Base-by-base conservation (phyloP, 495 filamentous ascomycete species). In the Penicillium cinerascens region DNA sequence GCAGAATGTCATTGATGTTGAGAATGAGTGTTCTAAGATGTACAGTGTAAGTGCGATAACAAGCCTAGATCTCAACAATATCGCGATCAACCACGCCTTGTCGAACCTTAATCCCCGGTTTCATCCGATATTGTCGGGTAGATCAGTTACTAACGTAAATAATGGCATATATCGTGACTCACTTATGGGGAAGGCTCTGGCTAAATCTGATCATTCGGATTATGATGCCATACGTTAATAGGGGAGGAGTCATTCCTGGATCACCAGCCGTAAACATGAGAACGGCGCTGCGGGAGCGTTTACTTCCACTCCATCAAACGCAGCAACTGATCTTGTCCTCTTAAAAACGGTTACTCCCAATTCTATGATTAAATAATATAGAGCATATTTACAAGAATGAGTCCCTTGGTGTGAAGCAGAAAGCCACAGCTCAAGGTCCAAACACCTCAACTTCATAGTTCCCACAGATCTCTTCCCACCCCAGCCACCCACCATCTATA, bases 1-100 rank as follows among this genome's bases (percentile, higher is more conserved):
- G 23, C 33, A 59, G 52, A 48, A 40, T 52, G 42, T 36, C 42
- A 47, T 39, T 44, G 20, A 17, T 20, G 49, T 46, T 26, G 36
- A 33, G 35, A 16, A 42, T 38, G 25, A 21, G 5, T 53, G 47
- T 58, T 54, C 58, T 51, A 44, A 37, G 47, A 29, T 61, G 27
- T 58, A 58, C 54, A 52, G 37, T 52, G 51, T 54, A 58, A 27
- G 22, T 22, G 23, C 26, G 42, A 41, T 56, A 52, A 52, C 23
- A 40, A 21, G 21, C 17, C 22, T 23, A 6, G 22, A n/a, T 33
- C 44, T 51, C 44, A 55, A n/a, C 20, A 43, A 20, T n/a, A 23
- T 23, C 22, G 22, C 22, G 22, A 23, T 23, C 22, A 6, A 23
- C 22, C 2, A 6, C 22, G 22, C 22, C 22, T 23, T 23, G 22